Evolutionary conservation across 257 asterid species (phyloP).

Genomic region (Nicotiana knightiana): DNA sequence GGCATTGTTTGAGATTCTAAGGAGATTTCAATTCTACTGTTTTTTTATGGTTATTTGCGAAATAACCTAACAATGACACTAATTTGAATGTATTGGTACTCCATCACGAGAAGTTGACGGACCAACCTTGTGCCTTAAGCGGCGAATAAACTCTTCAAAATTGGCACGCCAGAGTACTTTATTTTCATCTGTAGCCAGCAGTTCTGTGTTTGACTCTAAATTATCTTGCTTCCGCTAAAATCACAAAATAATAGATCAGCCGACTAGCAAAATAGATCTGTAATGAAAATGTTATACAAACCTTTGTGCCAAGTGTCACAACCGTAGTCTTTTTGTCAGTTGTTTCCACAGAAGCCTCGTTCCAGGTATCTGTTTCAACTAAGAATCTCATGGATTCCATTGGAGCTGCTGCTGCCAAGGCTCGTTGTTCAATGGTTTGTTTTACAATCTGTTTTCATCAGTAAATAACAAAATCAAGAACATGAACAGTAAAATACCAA

Average conservation of each 20-base stretch:
- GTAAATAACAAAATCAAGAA: slow-evolving; percentile 1
- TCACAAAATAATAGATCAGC: slow-evolving; percentile 15
- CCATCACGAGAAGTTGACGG: neutral
- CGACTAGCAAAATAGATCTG: slow-evolving; percentile 9
- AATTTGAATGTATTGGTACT: slow-evolving; percentile 2
- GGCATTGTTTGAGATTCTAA: neutral
- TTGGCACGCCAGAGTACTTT: slow-evolving; percentile 92
- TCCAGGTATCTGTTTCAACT: slow-evolving; percentile 35
- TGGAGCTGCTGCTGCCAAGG: slow-evolving; percentile 74
- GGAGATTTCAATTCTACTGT: neutral
- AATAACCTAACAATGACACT: neutral
- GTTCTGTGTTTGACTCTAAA: slow-evolving; percentile 39
- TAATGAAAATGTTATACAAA: slow-evolving; percentile 21
- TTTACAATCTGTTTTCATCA: slow-evolving; percentile 28
- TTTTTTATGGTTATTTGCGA: neutral
- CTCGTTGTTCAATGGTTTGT: slow-evolving; percentile 59
- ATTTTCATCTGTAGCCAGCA: slow-evolving; percentile 27
- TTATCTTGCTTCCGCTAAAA: slow-evolving; percentile 60
- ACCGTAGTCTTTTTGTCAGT: slow-evolving; percentile 25
- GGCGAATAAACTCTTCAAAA: slow-evolving; percentile 66
- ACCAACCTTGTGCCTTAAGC: slow-evolving; percentile 64
- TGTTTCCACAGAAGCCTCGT: slow-evolving; percentile 30
- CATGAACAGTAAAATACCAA: slow-evolving; percentile 1
- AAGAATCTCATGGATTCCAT: slow-evolving; percentile 70
- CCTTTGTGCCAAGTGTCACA: slow-evolving; percentile 54